Evolutionary conservation across 2,329 filamentous ascomycete genomes (phyloP), one percentile per base, ranked within the genome.

Genomic region (Neonectria punicea): DNA sequence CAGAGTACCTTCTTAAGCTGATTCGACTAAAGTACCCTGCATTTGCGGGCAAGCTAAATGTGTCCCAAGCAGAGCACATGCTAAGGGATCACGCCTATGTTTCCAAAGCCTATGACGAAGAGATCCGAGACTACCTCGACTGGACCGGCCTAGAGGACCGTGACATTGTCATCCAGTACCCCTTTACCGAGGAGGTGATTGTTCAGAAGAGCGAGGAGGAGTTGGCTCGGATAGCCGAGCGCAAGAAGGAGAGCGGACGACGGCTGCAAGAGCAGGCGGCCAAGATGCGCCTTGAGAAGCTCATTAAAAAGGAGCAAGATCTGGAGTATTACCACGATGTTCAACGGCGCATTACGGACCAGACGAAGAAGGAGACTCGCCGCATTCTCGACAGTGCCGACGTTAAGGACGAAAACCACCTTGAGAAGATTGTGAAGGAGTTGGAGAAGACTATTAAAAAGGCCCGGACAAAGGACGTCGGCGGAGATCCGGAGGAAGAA

Each of bases 241-340:
- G 95, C 77, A 93, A 97, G 76, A 97, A 97, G 78, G 96, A 99
- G 80, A 96, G 93, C 71, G 96, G 96, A 0, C 87, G 96, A 68
- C 87, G 97, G 50, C 78, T 99, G 28, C 96, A 99, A 78, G 94
- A 98, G 74, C 96, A 99, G 79, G 96, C 96, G 0, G 95, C 95
- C 10, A 98, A 97, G 80, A 97, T 98, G 93, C 91, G 96, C 8
- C 83, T 99, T 1, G 96, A 99, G 70, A 97, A 97, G 74, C 84
- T 99, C 51, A 93, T 98, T 77, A 92, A 93, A 75, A 99, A 99
- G 80, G 96, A 99, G 80, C 90, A 97, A 76, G 94, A 98, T 77
- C 83, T 98, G 1, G 94, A 97, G 72, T 98, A 97, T 79, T 98
- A 94, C 84, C 94, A 93, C 76, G 89, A 93, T 64, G 82, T 99